phyloP scores from a whole-genome alignment of 2,329 filamentous ascomycete genomes.

The Exophiala calicioides region DNA sequence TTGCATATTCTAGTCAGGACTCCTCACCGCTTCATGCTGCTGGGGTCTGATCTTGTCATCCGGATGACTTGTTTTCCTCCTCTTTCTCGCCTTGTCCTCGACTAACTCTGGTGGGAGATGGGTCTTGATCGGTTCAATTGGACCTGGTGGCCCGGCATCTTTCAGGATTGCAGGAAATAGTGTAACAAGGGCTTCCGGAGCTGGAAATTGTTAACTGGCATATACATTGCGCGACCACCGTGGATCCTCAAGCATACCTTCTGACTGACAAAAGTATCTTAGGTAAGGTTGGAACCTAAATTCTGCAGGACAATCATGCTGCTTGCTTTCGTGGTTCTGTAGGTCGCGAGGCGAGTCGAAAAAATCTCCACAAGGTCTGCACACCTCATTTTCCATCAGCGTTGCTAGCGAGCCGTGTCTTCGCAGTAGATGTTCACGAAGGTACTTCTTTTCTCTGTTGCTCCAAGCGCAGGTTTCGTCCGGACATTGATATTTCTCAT shows the following conservation, averaged over 20 bases:
- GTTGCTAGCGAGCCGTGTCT: background rate
- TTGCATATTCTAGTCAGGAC: too few species aligned
- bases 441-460: background rate
- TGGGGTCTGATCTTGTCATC: too few species aligned
- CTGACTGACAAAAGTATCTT: background rate
- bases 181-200: background rate
- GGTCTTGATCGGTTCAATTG: background rate
- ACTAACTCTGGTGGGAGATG: background rate
- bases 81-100: background rate
- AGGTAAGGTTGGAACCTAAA: background rate
- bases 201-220: background rate
- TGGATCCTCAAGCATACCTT: background rate
- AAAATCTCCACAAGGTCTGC: background rate
- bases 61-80: background rate
- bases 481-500: background rate
- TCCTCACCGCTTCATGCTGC: too few species aligned
- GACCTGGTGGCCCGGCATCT: too few species aligned
- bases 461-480: background rate
- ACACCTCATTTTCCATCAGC: background rate
- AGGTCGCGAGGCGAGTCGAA: background rate
- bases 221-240: background rate
- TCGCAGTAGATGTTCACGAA: background rate
- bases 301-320: background rate
- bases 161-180: background rate
- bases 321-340: background rate